These are phyloP conservation scores for Acidiella bohemica DNA, from an alignment of 495 filamentous ascomycete species.

Conservation along the genomic window DNA sequence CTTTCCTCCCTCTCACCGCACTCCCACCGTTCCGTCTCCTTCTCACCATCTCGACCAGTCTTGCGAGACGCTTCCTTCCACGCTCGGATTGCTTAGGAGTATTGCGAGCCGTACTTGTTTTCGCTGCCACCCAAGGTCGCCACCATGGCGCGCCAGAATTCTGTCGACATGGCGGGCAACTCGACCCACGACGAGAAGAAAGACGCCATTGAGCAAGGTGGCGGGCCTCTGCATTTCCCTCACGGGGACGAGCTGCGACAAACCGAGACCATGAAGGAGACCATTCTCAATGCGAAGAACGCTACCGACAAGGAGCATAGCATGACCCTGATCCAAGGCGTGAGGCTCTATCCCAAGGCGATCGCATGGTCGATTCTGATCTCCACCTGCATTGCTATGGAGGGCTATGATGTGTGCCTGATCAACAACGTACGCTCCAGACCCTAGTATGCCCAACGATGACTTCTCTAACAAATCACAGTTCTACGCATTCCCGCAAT, in stretches of 20 bases:
- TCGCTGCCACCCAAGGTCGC: too few species aligned
- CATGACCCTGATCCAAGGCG: slow-evolving; percentile 23
- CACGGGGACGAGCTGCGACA: slow-evolving; percentile 3
- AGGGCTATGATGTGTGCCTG: slow-evolving; percentile 48
- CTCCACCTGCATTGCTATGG: slow-evolving; percentile 51
- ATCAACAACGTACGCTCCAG: slow-evolving; percentile 34
- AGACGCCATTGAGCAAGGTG: background rate
- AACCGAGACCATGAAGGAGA: slow-evolving; percentile 4
- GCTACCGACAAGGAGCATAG: slow-evolving; percentile 26
- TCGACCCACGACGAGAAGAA: background rate
- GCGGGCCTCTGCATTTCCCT: slow-evolving; percentile 2
- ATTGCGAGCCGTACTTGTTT: too few species aligned
- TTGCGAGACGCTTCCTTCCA: background rate
- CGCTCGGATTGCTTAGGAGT: too few species aligned
- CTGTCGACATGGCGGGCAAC: background rate
- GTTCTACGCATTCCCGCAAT: slow-evolving; percentile 24
- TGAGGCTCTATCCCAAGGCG: slow-evolving; percentile 45
- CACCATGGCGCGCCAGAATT: background rate
- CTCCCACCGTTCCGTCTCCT: background rate
- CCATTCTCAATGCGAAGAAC: slow-evolving; percentile 17
- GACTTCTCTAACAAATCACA: background rate
- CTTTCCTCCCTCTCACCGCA: too few species aligned
- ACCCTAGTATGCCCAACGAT: background rate
- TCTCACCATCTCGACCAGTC: background rate
- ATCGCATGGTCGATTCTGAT: slow-evolving; percentile 48